A percentile compares a stretch with the other conserved stretches of the same genome.
phyloP scores from a whole-genome alignment of 805 yeast genomes.

The Candida railenensis region DNA sequence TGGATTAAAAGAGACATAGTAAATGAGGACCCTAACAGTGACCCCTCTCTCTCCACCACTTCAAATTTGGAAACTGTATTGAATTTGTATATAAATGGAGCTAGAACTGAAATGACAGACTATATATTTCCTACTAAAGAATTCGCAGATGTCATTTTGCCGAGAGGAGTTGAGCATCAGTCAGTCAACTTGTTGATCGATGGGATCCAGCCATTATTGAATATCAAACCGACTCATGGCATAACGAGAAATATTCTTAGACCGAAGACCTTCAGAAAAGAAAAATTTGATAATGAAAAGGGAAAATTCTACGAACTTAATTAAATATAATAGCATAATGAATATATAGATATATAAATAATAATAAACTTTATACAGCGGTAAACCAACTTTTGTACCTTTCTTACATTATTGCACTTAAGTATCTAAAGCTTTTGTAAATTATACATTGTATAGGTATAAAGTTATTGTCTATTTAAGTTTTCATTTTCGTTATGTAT shows the following conservation, averaged over 20 bases:
- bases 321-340: too few relatives aligned
- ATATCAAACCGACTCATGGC: constrained; percentile 12
- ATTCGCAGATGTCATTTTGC: constrained; percentile 71
- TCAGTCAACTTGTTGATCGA: constrained; percentile 63
- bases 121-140: constrained; percentile 69
- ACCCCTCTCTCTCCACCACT: constrained; percentile 6
- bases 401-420: too few relatives aligned
- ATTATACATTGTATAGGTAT: constrained; percentile 1
- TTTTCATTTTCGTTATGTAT: not conserved
- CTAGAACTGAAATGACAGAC: constrained; percentile 66
- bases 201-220: constrained; percentile 48
- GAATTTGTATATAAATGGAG: constrained; percentile 49
- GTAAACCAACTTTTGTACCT: too few relatives aligned
- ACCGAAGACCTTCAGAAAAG: constrained; percentile 27
- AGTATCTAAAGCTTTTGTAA: not conserved
- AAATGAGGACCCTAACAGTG: constrained; percentile 7
- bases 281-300: constrained; percentile 39
- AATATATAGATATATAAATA: too few relatives aligned
- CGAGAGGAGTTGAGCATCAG: constrained; percentile 61
- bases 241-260: constrained; percentile 24
- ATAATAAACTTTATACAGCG: not conserved
- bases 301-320: constrained; percentile 44
- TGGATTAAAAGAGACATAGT: constrained; percentile 56
- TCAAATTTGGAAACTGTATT: constrained; percentile 36
- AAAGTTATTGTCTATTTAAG: not conserved